phyloP scores from a whole-genome alignment of 2,329 filamentous ascomycete species.

The Fonsecaea pugnacius region DNA sequence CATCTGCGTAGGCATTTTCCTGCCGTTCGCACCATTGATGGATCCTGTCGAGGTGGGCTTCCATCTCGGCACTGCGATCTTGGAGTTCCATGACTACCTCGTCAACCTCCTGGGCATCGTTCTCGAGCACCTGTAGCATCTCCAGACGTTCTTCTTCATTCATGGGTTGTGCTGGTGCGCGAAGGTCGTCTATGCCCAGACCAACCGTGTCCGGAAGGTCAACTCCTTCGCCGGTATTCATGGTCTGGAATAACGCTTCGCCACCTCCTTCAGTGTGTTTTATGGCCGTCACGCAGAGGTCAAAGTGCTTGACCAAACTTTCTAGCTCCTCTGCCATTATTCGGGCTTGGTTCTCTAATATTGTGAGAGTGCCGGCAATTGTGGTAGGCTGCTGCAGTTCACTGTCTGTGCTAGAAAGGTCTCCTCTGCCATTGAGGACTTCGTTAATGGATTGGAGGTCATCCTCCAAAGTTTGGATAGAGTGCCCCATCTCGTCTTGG shows the following conservation, averaged over 20 bases:
- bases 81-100: slow-evolving; percentile 70
- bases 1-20: slow-evolving; percentile 58
- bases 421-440: slow-evolving; percentile 47
- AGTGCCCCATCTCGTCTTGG: slow-evolving; percentile 61
- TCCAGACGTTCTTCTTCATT: slow-evolving; percentile 76
- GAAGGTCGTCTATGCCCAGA: slow-evolving; percentile 41
- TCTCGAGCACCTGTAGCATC: slow-evolving; percentile 76
- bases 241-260: slow-evolving; percentile 69
- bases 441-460: slow-evolving; percentile 70
- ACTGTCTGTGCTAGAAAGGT: slow-evolving; percentile 40
- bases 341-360: slow-evolving; percentile 74
- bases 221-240: slow-evolving; percentile 51
- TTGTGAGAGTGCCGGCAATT: slow-evolving; percentile 61
- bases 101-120: slow-evolving; percentile 62
- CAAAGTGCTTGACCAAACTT: slow-evolving; percentile 84
- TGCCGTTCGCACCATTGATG: slow-evolving; percentile 65
- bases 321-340: slow-evolving; percentile 81
- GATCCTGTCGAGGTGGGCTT: slow-evolving; percentile 68
- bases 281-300: slow-evolving; percentile 88
- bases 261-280: slow-evolving; percentile 84
- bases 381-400: slow-evolving; percentile 43
- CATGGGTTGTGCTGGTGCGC: slow-evolving; percentile 68
- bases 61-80: slow-evolving; percentile 76
- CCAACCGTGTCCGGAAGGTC: slow-evolving; percentile 62
- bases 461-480: slow-evolving; percentile 70